Evolutionary conservation across 2,329 filamentous ascomycete genomes (phyloP).

Genomic region (Talaromyces piceae): DNA sequence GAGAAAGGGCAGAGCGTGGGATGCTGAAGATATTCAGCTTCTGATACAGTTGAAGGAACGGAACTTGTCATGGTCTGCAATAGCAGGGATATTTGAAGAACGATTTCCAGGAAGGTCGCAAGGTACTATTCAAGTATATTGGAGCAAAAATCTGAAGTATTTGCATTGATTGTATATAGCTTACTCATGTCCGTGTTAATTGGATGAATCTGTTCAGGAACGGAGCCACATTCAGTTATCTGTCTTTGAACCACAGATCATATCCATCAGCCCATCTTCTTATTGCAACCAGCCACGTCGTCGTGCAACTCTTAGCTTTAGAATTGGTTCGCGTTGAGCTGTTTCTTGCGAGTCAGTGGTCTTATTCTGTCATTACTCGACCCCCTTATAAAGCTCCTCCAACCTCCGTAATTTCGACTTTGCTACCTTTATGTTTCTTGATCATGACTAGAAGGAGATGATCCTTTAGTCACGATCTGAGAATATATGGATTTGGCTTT

Average conservation of each 20-base stretch:
- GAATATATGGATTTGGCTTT: constrained; percentile 10
- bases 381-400: too few relatives aligned
- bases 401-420: too few relatives aligned
- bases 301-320: too few relatives aligned
- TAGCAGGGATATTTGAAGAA: not conserved
- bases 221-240: too few relatives aligned
- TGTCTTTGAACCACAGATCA: too few relatives aligned
- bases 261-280: too few relatives aligned
- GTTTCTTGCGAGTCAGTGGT: too few relatives aligned
- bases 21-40: not conserved
- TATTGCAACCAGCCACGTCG: too few relatives aligned
- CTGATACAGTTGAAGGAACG: not conserved
- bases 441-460: constrained; percentile 4
- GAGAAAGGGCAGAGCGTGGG: not conserved
- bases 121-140: not conserved
- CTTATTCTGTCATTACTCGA: too few relatives aligned
- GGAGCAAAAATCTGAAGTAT: not conserved
- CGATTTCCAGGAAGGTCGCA: not conserved
- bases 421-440: not conserved
- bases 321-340: too few relatives aligned
- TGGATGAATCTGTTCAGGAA: too few relatives aligned
- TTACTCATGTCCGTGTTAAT: too few relatives aligned
- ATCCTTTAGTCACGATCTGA: constrained; percentile 6
- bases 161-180: not conserved
- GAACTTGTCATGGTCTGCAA: not conserved